A percentile compares a stretch with the other conserved stretches of the same genome.
phyloP scores from a whole-genome alignment of 139 green algal genomes.

The Mychonastes homosphaera region DNA sequence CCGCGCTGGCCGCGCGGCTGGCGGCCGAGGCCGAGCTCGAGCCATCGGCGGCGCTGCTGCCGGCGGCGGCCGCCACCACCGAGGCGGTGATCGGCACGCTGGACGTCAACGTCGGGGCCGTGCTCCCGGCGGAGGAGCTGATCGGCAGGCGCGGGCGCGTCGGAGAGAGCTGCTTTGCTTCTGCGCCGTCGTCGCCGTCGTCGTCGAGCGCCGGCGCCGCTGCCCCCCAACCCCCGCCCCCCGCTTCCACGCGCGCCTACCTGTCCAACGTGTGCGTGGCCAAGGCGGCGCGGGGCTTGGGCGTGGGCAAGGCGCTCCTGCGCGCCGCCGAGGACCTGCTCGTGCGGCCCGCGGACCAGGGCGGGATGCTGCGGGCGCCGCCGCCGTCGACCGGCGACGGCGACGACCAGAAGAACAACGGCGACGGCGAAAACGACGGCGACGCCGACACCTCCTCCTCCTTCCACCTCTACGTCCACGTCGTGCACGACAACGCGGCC shows the following conservation, averaged over 20 bases:
- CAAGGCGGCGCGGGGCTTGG: conserved; percentile 28
- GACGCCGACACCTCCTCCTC: too few relatives aligned
- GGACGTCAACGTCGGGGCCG: conserved; percentile 58
- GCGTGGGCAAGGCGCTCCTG: conserved; percentile 19
- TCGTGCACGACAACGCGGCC: conserved; percentile 44
- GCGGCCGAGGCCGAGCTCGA: background rate
- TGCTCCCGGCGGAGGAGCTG: conserved; percentile 65
- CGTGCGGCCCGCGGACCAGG: background rate
- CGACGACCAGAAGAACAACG: too few relatives aligned
- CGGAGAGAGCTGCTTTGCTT: background rate
- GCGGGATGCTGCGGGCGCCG: too few relatives aligned
- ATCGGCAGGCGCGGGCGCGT: conserved; percentile 19
- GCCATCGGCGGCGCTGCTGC: background rate
- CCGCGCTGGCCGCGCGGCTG: background rate
- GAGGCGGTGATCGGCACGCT: conserved; percentile 53
- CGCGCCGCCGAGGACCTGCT: background rate
- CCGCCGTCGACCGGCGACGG: too few relatives aligned
- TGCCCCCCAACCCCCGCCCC: background rate
- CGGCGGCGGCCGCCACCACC: background rate
- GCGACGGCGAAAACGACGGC: too few relatives aligned
- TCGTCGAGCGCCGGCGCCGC: background rate
- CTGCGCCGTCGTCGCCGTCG: background rate
- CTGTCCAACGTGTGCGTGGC: conserved; percentile 70
- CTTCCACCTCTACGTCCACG: conserved; percentile 61
- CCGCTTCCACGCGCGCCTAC: conserved; percentile 38